phyloP scores from a whole-genome alignment of 2,329 filamentous ascomycete genomes.

The Fusarium acutatum region DNA sequence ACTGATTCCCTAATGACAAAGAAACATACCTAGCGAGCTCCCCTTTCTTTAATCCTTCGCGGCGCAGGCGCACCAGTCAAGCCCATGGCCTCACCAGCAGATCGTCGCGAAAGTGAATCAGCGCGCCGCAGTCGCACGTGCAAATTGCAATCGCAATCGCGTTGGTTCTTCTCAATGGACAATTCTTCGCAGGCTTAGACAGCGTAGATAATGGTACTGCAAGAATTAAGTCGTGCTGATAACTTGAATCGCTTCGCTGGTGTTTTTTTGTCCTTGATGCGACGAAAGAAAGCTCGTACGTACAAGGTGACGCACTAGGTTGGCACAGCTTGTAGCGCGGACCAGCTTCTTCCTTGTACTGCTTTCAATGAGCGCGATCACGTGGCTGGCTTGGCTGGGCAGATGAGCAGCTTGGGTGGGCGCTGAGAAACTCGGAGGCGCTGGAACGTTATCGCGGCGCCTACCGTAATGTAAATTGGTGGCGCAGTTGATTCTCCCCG shows the following conservation, averaged over 20 bases:
- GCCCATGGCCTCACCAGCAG: slow-evolving; percentile 47
- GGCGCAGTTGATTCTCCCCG: slow-evolving; percentile 8
- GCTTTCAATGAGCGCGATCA: slow-evolving; percentile 31
- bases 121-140: slow-evolving; percentile 20
- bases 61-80: slow-evolving; percentile 41
- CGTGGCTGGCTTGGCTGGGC: slow-evolving; percentile 19
- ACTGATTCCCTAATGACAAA: neutral
- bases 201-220: neutral
- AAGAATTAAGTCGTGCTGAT: neutral
- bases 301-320: slow-evolving; percentile 41
- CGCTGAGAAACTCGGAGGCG: slow-evolving; percentile 8
- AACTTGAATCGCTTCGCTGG: neutral
- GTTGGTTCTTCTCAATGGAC: slow-evolving; percentile 18
- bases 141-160: slow-evolving; percentile 15
- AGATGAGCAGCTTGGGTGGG: neutral
- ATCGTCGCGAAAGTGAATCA: slow-evolving; percentile 21
- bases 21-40: slow-evolving; percentile 41
- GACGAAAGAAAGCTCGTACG: slow-evolving; percentile 27
- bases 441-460: slow-evolving; percentile 28
- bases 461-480: slow-evolving; percentile 1
- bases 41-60: slow-evolving; percentile 45
- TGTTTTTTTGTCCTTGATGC: slow-evolving; percentile 15
- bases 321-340: slow-evolving; percentile 23
- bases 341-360: slow-evolving; percentile 34
- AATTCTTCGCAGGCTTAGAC: neutral